Percentiles rank a stretch among this genome's conserved stretches.
Evolutionary conservation across 2,329 filamentous ascomycete species (phyloP).

Genomic region (Escovopsis sp.): DNA sequence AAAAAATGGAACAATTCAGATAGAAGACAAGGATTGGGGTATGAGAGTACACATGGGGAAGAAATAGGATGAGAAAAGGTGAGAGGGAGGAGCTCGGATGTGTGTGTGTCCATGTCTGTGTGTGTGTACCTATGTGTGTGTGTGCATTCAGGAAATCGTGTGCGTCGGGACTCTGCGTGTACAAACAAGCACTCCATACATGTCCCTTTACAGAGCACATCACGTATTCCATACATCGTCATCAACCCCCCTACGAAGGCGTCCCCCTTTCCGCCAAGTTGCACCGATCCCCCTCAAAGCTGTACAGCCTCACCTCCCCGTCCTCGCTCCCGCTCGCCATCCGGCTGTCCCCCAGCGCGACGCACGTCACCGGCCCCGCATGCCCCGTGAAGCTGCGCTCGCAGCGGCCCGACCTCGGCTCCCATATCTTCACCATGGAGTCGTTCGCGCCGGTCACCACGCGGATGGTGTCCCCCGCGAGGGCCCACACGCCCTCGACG

Average conservation of each 20-base stretch:
- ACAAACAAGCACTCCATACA: too few relatives aligned
- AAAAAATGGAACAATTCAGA: too few relatives aligned
- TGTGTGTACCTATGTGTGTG: too few relatives aligned
- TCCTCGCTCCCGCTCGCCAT: constrained; percentile 91
- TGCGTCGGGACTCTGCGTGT: too few relatives aligned
- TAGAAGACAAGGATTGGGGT: too few relatives aligned
- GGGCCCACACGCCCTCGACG: constrained; percentile 87
- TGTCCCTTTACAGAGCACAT: neutral
- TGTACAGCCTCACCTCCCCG: constrained; percentile 75
- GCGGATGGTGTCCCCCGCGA: constrained; percentile 76
- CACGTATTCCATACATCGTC: neutral
- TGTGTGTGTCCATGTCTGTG: too few relatives aligned
- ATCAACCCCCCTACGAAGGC: constrained; percentile 24
- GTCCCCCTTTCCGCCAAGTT: constrained; percentile 34
- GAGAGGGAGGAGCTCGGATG: too few relatives aligned
- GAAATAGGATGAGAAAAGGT: too few relatives aligned
- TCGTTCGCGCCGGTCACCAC: constrained; percentile 86
- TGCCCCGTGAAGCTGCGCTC: constrained; percentile 88
- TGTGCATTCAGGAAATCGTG: too few relatives aligned
- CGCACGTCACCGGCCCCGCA: constrained; percentile 79
- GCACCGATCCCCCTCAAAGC: constrained; percentile 44
- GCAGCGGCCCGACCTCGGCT: constrained; percentile 78
- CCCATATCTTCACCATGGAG: constrained; percentile 88
- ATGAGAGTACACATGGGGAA: too few relatives aligned
- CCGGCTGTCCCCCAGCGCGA: constrained; percentile 75